Evolutionary conservation across 2,329 filamentous ascomycete species (phyloP), one percentile per base, ranked within the genome.

Genomic region (Didymosphaeria variabile): DNA sequence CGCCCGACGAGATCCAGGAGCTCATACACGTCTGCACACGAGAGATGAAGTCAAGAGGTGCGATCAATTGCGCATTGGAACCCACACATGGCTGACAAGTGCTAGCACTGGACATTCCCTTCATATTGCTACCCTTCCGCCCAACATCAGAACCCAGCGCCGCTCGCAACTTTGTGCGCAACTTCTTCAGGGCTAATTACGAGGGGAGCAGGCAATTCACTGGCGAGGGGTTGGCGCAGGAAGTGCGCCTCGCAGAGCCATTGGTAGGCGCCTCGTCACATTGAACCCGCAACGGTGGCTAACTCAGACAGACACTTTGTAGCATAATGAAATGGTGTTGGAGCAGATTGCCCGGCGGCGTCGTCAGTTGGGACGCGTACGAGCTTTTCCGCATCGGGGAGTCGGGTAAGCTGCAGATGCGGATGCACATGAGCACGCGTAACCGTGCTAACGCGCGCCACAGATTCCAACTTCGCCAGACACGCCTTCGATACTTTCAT

Each of bases 271-370:
- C 53, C 57, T 51, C 60, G 29, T 50, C 56, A 51, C 51, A 52
- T 45, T 44, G 38, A 45, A 60, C 31, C 38, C 29, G 59, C 57
- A 12, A 19, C 44, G 17, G 26, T 2, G 32, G 63, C 74, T 72
- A 54, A 74, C 67, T 59, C 32, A 49, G 47, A 55, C 60, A 97
- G 93, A 93, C 97, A 59, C 87, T 99, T 57, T 94, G 93, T 66
- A 95, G 94, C 71, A 93, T 97, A 45, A 85, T 95, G 67, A 99
- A 98, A 83, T 99, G 95, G 95, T 98, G 94, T 79, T 99, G 95
- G 95, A 94, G 92, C 77, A 88, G 95, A 80, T 83, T 99, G 54
- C 88, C 91, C 45, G 93, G 93, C 61, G 95, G 95, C 72, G 89
- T 99, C 15, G 94, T 99, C 38, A 93, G 93, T 60, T 98, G 95